Base-by-base conservation (phyloP, 23 red algal genomes). In the Gracilaria vermiculophylla region DNA sequence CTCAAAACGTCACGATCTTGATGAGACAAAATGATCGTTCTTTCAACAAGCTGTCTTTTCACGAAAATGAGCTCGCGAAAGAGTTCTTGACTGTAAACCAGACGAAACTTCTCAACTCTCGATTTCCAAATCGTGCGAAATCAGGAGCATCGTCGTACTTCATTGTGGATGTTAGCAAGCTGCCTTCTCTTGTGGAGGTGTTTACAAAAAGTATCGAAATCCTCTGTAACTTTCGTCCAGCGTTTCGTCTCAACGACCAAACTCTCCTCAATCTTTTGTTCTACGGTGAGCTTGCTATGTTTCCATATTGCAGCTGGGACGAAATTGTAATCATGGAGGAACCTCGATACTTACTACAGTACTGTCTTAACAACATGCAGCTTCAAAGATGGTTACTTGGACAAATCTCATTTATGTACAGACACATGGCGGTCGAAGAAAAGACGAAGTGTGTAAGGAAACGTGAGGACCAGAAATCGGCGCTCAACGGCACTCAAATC, bases 1-100 rank as follows among this genome's bases (percentile, higher is more conserved):
- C 84, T 14, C 19, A 62, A 8, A 76, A 88, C 62, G 53, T 65
- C 19, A 25, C 84, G 15, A 36, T 88, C 15, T 47, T 88, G 36
- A 88, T 88, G 84, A n/a, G 84, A 52, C 84, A 88, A 62, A 88
- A 88, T 19, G 84, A 88, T 33, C 27, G 25, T 37, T 88, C 84
- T 24, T 47, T 88, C 15, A 57, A 70, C 66, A 88, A 88, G 31
- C 5, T 20, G 34, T 47, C 48, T 14, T 78, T 88, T n/a, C 73
- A 69, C 19, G 27, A 41, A 77, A 88, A 88, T 69, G 84, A 88
- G 53, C 31, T 88, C 13, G 34, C 36, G 20, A 34, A 43, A 57
- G 42, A 77, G n/a, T 57, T 76, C 39, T 65, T 88, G 53, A 75
- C 15, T 48, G 21, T 25, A 15, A 39, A 76, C 25, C 84, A 88